These are phyloP conservation scores for Termitomyces bulborhizus DNA, from an alignment of 768 basidiomycete species.

Conservation along the genomic window DNA sequence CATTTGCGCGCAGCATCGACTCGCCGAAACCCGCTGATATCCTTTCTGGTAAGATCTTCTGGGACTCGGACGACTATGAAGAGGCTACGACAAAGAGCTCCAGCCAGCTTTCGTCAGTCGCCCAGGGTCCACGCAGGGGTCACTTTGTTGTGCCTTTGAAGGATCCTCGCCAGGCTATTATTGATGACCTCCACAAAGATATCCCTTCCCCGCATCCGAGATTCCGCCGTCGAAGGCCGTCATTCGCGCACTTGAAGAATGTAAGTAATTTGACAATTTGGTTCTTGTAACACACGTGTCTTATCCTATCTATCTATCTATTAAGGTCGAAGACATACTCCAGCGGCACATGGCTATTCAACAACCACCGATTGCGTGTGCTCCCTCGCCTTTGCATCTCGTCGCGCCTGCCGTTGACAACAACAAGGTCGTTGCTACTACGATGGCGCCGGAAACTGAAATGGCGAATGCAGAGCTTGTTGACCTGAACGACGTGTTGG, in stretches of 20 bases:
- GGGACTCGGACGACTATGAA: slow-evolving; percentile 40
- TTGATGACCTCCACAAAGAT: slow-evolving; percentile 36
- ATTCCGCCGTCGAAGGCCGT: slow-evolving; percentile 24
- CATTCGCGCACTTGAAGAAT: slow-evolving; percentile 26
- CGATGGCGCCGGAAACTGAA: slow-evolving; percentile 30
- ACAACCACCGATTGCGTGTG: slow-evolving; percentile 18
- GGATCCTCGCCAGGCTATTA: slow-evolving; percentile 35
- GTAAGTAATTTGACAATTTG: slow-evolving; percentile 21
- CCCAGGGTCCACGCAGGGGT: slow-evolving; percentile 28
- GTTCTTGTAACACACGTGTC: slow-evolving; percentile 4
- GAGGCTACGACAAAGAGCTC: slow-evolving; percentile 17
- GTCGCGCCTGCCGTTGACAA: not conserved
- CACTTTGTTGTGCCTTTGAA: slow-evolving; percentile 33
- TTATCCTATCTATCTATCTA: not conserved
- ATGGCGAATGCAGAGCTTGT: slow-evolving; percentile 45
- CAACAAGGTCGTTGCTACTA: not conserved
- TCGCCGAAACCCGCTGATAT: slow-evolving; percentile 65
- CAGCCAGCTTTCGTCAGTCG: slow-evolving; percentile 19
- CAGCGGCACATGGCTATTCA: slow-evolving; percentile 25
- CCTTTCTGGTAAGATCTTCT: slow-evolving; percentile 53
- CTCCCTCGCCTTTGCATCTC: slow-evolving; percentile 15
- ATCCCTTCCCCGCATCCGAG: slow-evolving; percentile 49
- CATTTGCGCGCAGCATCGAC: slow-evolving; percentile 23
- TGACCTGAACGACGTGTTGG: slow-evolving; percentile 71
- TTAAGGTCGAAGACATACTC: slow-evolving; percentile 31